Evolutionary conservation across 495 filamentous ascomycete genomes (phyloP), one percentile per base, ranked within the genome.

Genomic region (Penicillium canariense): DNA sequence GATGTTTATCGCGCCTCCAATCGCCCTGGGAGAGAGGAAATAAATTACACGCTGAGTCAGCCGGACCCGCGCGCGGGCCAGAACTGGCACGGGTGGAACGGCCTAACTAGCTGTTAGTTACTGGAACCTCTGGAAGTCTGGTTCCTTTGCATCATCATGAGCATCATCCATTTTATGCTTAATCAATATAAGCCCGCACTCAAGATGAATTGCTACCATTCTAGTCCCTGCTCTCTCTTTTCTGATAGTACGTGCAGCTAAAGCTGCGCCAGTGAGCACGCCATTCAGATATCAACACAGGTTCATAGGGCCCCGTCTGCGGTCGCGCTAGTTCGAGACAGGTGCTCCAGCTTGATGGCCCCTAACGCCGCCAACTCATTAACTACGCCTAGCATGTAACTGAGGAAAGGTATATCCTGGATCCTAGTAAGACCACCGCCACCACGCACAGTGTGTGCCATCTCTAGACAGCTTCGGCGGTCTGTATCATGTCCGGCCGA

Each of bases 71-170:
- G 25, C 2, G 2, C 25, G 22, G 18, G 18, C 3, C 18, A 10
- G 18, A 39, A 39, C n/a, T 45, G 43, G 43, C 10, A 30, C 6
- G 15, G 43, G 25, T 42, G 38, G 5, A n/a, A n/a, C n/a, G n/a
- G n/a, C n/a, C n/a, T n/a, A n/a, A n/a, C n/a, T n/a, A n/a, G n/a
- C n/a, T n/a, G n/a, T n/a, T n/a, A n/a, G n/a, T n/a, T n/a, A 17
- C 36, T 28, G 20, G 28, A 48, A 35, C 46, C 28, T 1, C 2
- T 32, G 23, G 23, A 54, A 56, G 23, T 57, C 14, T 54, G 60
- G 52, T 59, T 60, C 56, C 47, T 65, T 68, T 68, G 62, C 67
- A 69, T 68, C 68, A 71, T 71, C 32, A 59, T 67, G 67, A 68
- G 56, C 68, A 69, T 67, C 66, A 73, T 60, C 59, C 54, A 60